Evolutionary conservation across 768 basidiomycete species (phyloP), one percentile per base, ranked within the genome.

Genomic region (Leucocoprinus leucothites): DNA sequence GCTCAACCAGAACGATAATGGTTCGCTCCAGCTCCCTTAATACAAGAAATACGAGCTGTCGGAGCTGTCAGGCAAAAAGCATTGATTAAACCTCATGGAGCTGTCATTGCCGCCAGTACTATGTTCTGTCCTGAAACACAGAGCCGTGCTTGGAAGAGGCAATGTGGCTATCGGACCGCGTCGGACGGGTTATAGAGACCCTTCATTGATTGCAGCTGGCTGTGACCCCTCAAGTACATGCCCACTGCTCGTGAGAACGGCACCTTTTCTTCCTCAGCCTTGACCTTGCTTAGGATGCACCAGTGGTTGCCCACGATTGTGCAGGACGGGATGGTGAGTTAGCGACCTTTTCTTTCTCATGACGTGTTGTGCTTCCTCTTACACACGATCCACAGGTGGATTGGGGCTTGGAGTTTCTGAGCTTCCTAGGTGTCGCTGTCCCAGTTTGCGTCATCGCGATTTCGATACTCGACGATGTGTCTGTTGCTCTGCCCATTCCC

Each of bases 191-290:
- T 48, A 47, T 48, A 42, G 25, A 47, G 46, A 55, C 46, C 53
- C 54, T 56, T 48, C 45, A 53, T 53, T 42, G 54, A 42, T 56
- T 48, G 54, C 41, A 48, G 46, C 28, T 35, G 31, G 44, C 44
- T 18, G 52, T 53, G 52, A 53, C 51, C 51, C 36, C 42, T 51
- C 50, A 52, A 31, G 9, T 48, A 47, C 48, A 25, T 49, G 22
- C 9, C 48, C 25, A 48, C 28, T 34, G 54, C 54, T 56, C 54
- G 54, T 56, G 54, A 56, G 54, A 56, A 56, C 54, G 21, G 41
- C 46, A 45, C 26, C 52, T 46, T 48, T 49, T 56, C 54, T 47
- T 40, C 53, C 45, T 42, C 54, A 44, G 40, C 54, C 38, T 43
- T 34, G 28, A 56, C 46, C 28, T 49, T 38, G 41, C 38, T 18